Base-by-base conservation (phyloP, 345 rosid species). In the Corchorus capsularis region DNA sequence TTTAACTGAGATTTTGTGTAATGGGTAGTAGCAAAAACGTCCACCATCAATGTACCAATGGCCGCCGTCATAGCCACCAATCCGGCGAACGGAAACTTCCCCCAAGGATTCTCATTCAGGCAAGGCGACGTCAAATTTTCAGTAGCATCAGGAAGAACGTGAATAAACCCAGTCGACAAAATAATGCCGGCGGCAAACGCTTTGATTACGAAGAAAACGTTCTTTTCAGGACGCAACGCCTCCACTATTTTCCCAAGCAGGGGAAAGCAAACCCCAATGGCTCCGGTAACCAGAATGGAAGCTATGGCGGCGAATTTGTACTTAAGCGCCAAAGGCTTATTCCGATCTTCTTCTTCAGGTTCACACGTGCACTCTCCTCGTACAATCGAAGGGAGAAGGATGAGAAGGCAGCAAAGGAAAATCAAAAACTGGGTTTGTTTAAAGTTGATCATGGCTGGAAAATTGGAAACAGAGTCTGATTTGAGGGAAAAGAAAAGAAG, bases 231-330 rank as follows among this genome's bases (percentile, higher is more conserved):
- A 0, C 77, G 19, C 13, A 91, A 77, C 11, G 84, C 83, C 0
- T 87, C 77, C 43, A 89, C 17, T 0, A 35, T 20, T 52, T 80
- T 88, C 6, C 89, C 88, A 0, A 84, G 60, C 19, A 89, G 22
- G 0, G 94, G 96, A 27, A 89, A 77, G n/a, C 79, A 78, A 71
- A 91, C 85, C 0, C 94, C 96, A 13, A 86, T 68, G 0, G 82
- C 83, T 4, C 93, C 84, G 0, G 91, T 89, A 12, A 84, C 79
- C 3, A 93, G 83, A 43, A 91, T 91, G 2, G 86, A 63, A 50
- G 71, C 84, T 63, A 93, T 81, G 3, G 87, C 88, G 0, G 54
- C 79, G 37, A 86, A 17, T 79, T 91, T 92, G 76, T 79, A 87
- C 54, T 60, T 81, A 5, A 79, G 77, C 4, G 87, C 89, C 43